Evolutionary conservation across 1,284 basidiomycete genomes (phyloP).

Genomic region (Papiliotrema fonsecae): DNA sequence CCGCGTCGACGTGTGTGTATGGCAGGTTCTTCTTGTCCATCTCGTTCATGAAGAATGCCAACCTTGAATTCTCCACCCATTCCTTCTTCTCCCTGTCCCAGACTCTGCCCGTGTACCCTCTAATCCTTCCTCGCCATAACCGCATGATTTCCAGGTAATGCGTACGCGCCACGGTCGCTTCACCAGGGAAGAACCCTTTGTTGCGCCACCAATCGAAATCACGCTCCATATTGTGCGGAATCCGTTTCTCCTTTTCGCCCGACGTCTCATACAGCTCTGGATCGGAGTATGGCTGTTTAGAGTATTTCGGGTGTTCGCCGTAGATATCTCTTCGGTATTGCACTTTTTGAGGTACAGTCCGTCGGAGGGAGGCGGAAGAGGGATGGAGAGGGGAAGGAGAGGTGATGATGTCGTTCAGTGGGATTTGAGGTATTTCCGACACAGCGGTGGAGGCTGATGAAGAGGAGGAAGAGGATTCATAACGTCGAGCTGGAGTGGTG

Average conservation of each 20-base stretch:
- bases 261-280: neutral
- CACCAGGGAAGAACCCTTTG: conserved; percentile 5
- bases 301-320: neutral
- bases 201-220: neutral
- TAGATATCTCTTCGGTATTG: neutral
- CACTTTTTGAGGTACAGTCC: conserved; percentile 1
- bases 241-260: neutral
- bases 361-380: neutral
- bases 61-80: neutral
- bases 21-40: neutral
- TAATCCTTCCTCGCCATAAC: neutral
- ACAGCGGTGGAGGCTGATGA: neutral
- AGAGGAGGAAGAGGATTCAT: neutral
- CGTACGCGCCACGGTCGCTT: neutral
- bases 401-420: neutral
- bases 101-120: neutral
- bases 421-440: neutral
- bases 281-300: neutral
- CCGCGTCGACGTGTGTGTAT: neutral
- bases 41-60: neutral
- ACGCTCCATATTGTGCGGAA: neutral
- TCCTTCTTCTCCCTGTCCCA: neutral
- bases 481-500: neutral
- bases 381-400: neutral
- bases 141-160: neutral